Evolutionary conservation across 441 rosid species (phyloP), one percentile per base, ranked within the genome.

Genomic region (Hura crepitans): DNA sequence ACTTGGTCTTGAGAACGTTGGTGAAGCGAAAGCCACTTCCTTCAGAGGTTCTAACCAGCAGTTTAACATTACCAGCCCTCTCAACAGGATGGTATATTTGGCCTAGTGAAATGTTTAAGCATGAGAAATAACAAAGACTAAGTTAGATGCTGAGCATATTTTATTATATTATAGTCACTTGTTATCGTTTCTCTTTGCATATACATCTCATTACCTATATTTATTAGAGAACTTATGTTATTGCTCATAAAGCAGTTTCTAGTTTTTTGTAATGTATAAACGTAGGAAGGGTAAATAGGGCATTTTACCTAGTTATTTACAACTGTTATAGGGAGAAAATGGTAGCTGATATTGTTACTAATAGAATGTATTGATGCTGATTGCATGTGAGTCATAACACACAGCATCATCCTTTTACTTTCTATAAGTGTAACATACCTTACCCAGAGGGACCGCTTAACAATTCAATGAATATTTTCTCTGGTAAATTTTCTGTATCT

Each of bases 1-100:
- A 17, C 55, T 68, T 53, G 46, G 43, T 59, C 64, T 58, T 69
- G 43, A 58, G 65, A 67, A 35, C 22, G 45, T 58, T 13, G 54
- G 30, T 0, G 2, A 69, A 20, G 20, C 43, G 28, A 45, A 27
- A 46, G 28, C 56, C 65, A 30, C 30, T 51, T 66, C 55, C 27
- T 68, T 42, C 37, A 17, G 39, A 51, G 42, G 54, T 69, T 69
- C n/a, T 1, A 45, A 57, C 46, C 28, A 31, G 43, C 43, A 55
- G 71, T 54, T 39, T 55, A 6, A 56, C 7, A 4, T 57, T 57
- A 14, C 43, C 64, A 57, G 20, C 22, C 54, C 49, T 45, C 30
- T n/a, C 54, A 69, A 18, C 30, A 5, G 9, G 27, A 57, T 58
- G 54, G 65, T 56, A 20, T 57, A 69, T n/a, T 15, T 69, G 65